These are phyloP conservation scores for Pyrenophora graminea DNA, from an alignment of 2,329 filamentous ascomycete species.

Conservation along the genomic window DNA sequence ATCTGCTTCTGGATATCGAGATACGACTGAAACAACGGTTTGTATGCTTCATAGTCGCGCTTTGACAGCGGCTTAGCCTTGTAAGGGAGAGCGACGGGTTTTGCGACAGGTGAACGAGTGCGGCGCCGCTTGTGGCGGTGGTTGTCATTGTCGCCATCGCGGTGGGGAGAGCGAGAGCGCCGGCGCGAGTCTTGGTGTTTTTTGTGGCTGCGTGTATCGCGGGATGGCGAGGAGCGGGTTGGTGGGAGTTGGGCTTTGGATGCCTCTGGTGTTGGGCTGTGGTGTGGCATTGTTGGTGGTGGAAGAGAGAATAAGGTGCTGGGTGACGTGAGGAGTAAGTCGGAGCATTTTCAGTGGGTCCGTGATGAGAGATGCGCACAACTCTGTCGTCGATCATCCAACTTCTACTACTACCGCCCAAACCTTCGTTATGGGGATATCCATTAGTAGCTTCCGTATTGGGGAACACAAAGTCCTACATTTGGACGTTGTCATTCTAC, in stretches of 20 bases:
- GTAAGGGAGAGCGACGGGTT: conserved; percentile 61
- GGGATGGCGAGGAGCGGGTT: not conserved
- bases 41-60: conserved; percentile 67
- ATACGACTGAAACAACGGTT: conserved; percentile 79
- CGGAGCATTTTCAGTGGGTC: no score
- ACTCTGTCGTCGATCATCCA: no score
- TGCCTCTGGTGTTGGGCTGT: conserved; percentile 1
- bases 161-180: conserved; percentile 36
- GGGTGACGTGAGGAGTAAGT: no score
- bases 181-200: conserved; percentile 47
- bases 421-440: no score
- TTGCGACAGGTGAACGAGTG: conserved; percentile 34
- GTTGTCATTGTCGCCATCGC: conserved; percentile 21
- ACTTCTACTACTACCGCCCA: no score
- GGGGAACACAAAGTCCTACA: no score
- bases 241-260: conserved; percentile 2
- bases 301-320: no score
- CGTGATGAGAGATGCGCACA: no score
- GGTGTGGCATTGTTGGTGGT: conserved; percentile 7
- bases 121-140: conserved; percentile 36
- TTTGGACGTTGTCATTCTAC: no score
- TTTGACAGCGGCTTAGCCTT: conserved; percentile 69
- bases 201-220: conserved; percentile 35
- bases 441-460: no score
- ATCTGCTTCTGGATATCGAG: conserved; percentile 85